These are phyloP conservation scores for Yamadazyma dendronema DNA, from an alignment of 1,139 yeast genomes.

Conservation along the genomic window DNA sequence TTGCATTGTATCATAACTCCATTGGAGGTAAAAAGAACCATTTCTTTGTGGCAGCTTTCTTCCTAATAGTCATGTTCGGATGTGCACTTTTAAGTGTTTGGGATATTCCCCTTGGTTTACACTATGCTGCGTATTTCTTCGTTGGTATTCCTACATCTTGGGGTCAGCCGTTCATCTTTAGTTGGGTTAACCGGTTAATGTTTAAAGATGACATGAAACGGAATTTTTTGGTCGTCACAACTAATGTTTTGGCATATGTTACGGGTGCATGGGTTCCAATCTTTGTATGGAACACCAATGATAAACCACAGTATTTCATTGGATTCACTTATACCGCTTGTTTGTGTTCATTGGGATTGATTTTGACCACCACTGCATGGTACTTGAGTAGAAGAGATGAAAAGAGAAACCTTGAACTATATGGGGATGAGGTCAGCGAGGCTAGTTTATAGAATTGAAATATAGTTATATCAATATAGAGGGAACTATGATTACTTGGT, in stretches of 20 bases:
- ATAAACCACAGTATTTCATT: constrained; percentile 44
- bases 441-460: not conserved
- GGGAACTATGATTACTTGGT: no score
- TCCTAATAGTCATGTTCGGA: constrained; percentile 37
- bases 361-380: constrained; percentile 31
- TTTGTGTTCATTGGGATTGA: constrained; percentile 39
- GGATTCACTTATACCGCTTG: constrained; percentile 54
- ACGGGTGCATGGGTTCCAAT: constrained; percentile 50
- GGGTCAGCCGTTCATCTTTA: constrained; percentile 48
- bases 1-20: constrained; percentile 44
- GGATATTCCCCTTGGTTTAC: constrained; percentile 46
- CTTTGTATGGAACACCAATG: constrained; percentile 50
- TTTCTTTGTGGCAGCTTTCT: constrained; percentile 34
- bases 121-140: constrained; percentile 48
- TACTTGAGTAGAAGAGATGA: constrained; percentile 37
- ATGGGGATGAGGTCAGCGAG: no score
- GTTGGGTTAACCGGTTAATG: constrained; percentile 53
- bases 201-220: constrained; percentile 49
- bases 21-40: constrained; percentile 42
- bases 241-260: constrained; percentile 52
- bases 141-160: constrained; percentile 46
- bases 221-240: constrained; percentile 47
- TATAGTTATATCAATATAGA: no score
- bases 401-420: constrained; percentile 28
- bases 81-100: constrained; percentile 44